A percentile compares a stretch with the other conserved stretches of the same genome.
phyloP scores from a whole-genome alignment of 495 filamentous ascomycete species.

The Aspergillus campestris region DNA sequence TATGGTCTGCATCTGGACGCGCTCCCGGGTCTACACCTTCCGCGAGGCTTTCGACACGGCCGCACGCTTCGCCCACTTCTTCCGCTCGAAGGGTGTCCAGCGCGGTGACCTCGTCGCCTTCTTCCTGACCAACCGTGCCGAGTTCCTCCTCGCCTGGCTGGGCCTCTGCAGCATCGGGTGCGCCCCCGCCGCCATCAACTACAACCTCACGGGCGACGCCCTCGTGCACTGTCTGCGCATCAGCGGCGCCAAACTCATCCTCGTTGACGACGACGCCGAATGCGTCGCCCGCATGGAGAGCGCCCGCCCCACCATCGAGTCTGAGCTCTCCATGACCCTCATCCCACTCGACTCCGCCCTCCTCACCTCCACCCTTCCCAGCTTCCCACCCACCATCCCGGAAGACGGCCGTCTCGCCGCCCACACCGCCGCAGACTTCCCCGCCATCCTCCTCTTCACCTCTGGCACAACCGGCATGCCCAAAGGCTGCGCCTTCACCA shows the following conservation, averaged over 20 bases:
- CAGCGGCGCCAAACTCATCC: conserved; percentile 46
- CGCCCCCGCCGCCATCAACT: conserved; percentile 65
- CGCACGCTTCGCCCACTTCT: conserved; percentile 59
- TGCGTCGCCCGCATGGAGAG: conserved; percentile 49
- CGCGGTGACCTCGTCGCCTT: conserved; percentile 61
- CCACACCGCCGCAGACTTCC: conserved; percentile 38
- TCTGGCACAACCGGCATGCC: conserved; percentile 62
- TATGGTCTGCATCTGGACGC: conserved; percentile 58
- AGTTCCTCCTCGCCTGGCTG: conserved; percentile 59
- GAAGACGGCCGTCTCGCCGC: conserved; percentile 36
- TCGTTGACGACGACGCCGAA: conserved; percentile 57
- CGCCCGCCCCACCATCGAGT: conserved; percentile 35
- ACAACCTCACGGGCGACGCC: conserved; percentile 57
- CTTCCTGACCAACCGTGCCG: conserved; percentile 59
- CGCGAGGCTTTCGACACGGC: conserved; percentile 44
- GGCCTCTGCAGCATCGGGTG: conserved; percentile 55
- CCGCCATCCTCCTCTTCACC: conserved; percentile 60
- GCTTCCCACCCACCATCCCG: conserved; percentile 39
- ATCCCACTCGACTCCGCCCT: conserved; percentile 40
- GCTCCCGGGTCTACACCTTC: conserved; percentile 55
- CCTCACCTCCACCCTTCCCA: conserved; percentile 40
- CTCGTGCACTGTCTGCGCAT: conserved; percentile 63
- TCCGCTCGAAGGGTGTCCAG: conserved; percentile 49
- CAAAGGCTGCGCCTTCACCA: conserved; percentile 51
- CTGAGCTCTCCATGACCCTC: conserved; percentile 45